Evolutionary conservation across 2,329 filamentous ascomycete genomes (phyloP), one percentile per base, ranked within the genome.

Genomic region (Stachybotrys chlorohalonatus): DNA sequence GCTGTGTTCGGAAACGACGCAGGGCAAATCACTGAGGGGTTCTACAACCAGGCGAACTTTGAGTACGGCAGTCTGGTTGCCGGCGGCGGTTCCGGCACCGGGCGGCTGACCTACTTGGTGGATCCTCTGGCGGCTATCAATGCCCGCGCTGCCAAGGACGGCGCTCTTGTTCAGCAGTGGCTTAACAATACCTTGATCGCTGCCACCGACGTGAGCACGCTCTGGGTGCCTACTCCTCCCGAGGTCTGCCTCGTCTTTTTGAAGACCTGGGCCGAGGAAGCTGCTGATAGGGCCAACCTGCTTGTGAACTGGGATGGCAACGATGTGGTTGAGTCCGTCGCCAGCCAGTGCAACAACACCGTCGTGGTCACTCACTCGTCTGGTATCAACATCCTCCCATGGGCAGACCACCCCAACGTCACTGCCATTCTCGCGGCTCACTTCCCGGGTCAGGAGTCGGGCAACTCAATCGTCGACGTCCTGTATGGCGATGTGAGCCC

Each of bases 361-460:
- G 71, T 89, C 0, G 85, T 89, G 0, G 75, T 89, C 1, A 75
- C 85, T 1, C 85, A 89, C 67, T 86, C 83, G 0, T 85, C 88
- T 6, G 86, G 86, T 0, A 77, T 88, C 55, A 70, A 86, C 15
- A 75, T 88, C 62, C 84, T 89, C 56, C 73, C 80, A 31, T 90
- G 84, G 84, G 80, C 86, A 58, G 77, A 87, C 58, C 75, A 86
- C 7, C 77, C 82, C 1, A 80, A 82, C 17, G 84, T 89, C 59
- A 86, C 85, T 57, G 80, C 83, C 36, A 80, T 89, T 11, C 68
- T 89, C 24, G 78, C 86, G 36, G 86, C 86, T 32, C 84, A 89
- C 66, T 79, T 88, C 13, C 87, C 86, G 0, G 86, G 86, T 8
- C 84, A 89, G 62, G 85, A 89, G 70, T 84, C 84, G 1, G 86